Base-by-base conservation (phyloP, 805 yeast genomes). In the Lipomyces yamadae region DNA sequence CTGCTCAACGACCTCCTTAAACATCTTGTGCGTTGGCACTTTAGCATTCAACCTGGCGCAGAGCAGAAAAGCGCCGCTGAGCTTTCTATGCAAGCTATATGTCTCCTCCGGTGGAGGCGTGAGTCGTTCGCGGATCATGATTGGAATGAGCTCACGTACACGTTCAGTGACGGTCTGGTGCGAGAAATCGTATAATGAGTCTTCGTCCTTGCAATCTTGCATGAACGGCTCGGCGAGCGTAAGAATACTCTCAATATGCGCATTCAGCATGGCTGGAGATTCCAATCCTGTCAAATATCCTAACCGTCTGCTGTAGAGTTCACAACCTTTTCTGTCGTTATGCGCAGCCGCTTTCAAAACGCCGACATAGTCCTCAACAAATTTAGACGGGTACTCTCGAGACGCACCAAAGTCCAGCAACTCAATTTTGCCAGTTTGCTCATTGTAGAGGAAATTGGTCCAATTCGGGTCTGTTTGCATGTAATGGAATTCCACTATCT, bases 381-480 rank as follows among this genome's bases (percentile, higher is more conserved):
- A 95, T 18, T 84, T 85, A 52, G 82, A 84, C 30, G 86, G 81
- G 77, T 86, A 95, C 39, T 86, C 90, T 70, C 98, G 84, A 4
- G 97, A 89, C 0, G 99, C 98, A 58, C 99, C 99, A 78, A 95
- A 95, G 79, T 95, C 99, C 62, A 95, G 81, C 64, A 95, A 81
- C 77, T 94, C 98, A 65, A 95, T 86, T 76, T 89, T 87, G 33
- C 84, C 78, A 1, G 92, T 86, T n/a, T 80, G 72, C 42, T 81
- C 81, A 75, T 95, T 92, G 80, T 90, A 92, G 67, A 95, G 79
- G 79, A 95, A 95, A 77, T 95, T 95, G 56, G 99, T 98, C 99
- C 99, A 95, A 78, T 95, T 95, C 61, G 99, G 99, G 79, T 95
- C 99, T 0, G 98, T 94, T 79, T 95, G 99, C 99, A 95, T 95